phyloP scores from a whole-genome alignment of 176 grass and related monocot genomes.

The Bothriochloa decipiens region DNA sequence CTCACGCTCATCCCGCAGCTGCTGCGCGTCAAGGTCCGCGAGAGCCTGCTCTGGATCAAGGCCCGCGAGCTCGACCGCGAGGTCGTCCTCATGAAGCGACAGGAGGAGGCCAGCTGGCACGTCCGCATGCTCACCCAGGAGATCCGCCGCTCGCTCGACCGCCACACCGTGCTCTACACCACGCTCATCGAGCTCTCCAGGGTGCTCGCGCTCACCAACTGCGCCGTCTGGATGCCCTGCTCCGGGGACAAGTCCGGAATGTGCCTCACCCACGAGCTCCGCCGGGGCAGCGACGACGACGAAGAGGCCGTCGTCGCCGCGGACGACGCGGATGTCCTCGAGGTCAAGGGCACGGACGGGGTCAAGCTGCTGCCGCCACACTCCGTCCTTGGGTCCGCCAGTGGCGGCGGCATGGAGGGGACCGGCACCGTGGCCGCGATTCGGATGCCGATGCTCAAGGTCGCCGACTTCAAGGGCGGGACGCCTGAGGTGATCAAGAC shows the following conservation, averaged over 20 bases:
- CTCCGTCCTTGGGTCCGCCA: slow-evolving; percentile 59
- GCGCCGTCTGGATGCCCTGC: slow-evolving; percentile 96
- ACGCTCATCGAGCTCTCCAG: slow-evolving; percentile 95
- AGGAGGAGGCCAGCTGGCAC: slow-evolving; percentile 92
- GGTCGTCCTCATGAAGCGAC: slow-evolving; percentile 78
- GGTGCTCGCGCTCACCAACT: slow-evolving; percentile 77
- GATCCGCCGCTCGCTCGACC: slow-evolving; percentile 87
- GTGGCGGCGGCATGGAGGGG: slow-evolving; percentile 52
- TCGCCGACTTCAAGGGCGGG: slow-evolving; percentile 67
- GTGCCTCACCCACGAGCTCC: slow-evolving; percentile 75
- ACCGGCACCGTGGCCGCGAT: slow-evolving; percentile 68
- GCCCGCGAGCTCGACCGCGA: slow-evolving; percentile 84
- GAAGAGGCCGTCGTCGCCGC: neutral
- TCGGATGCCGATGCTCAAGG: slow-evolving; percentile 86
- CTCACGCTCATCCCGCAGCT: slow-evolving; percentile 97
- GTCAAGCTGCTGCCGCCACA: slow-evolving; percentile 60
- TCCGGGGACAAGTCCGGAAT: slow-evolving; percentile 46
- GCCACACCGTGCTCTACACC: slow-evolving; percentile 89
- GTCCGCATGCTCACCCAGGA: slow-evolving; percentile 95
- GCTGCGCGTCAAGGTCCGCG: slow-evolving; percentile 85
- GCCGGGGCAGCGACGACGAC: neutral
- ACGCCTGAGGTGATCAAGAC: slow-evolving; percentile 69
- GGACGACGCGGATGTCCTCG: slow-evolving; percentile 58
- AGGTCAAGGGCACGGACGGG: slow-evolving; percentile 57
- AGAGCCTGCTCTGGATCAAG: slow-evolving; percentile 85